Percentiles rank a stretch among this genome's conserved stretches.
Conservation (phyloP, 108 stramenopile genomes). For the Nitzschia palea region DNA sequence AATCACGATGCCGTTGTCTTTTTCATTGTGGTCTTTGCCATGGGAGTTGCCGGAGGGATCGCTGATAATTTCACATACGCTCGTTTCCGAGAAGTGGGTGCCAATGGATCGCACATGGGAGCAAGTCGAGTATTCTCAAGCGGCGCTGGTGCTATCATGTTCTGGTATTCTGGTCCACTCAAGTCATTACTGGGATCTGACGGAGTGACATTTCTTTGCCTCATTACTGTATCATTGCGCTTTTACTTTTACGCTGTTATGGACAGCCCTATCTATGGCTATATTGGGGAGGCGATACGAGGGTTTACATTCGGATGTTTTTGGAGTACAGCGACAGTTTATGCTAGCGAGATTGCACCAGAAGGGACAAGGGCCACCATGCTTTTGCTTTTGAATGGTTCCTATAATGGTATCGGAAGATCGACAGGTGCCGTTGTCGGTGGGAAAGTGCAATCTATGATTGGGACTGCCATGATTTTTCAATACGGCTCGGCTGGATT, state of each 20-base stretch:
- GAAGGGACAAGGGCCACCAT: conserved; percentile 46
- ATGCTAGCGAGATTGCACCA: conserved; percentile 87
- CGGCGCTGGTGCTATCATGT: conserved; percentile 88
- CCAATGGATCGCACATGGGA: conserved; percentile 85
- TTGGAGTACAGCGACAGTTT: conserved; percentile 90
- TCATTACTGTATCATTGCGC: conserved; percentile 74
- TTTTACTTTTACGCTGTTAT: conserved; percentile 88
- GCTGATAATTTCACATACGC: conserved; percentile 96
- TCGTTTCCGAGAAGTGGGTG: conserved; percentile 88
- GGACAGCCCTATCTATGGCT: conserved; percentile 74
- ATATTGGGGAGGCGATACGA: conserved; percentile 88
- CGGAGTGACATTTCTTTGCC: conserved; percentile 72
- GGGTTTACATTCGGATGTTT: conserved; percentile 92
- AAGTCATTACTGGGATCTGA: conserved; percentile 74
- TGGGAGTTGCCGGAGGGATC: conserved; percentile 84
- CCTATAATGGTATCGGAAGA: conserved; percentile 41
- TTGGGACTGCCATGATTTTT: conserved; percentile 28
- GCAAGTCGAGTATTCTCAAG: conserved; percentile 76
- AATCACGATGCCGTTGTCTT: conserved; percentile 82
- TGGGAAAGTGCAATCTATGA: conserved; percentile 22
- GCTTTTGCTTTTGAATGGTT: conserved; percentile 30
- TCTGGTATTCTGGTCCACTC: conserved; percentile 72
- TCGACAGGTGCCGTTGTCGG: conserved; percentile 32
- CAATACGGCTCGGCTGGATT: neutral
- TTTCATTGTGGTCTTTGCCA: conserved; percentile 79